Conservation (phyloP, 2,329 filamentous ascomycete genomes). For the Colletotrichum eleusines region DNA sequence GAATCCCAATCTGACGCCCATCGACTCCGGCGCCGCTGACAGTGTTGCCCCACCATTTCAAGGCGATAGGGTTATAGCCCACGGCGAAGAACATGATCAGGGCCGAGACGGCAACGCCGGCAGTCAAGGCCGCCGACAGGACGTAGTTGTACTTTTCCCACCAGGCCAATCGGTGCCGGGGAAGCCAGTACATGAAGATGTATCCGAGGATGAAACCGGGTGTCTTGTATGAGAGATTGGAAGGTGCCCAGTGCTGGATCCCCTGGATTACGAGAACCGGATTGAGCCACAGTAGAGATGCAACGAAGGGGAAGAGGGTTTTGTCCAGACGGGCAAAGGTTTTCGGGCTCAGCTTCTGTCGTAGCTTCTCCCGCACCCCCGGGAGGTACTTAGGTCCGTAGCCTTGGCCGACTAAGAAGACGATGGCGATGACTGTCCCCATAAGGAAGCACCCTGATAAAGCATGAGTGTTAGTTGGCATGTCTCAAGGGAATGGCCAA, state of each 20-base stretch:
- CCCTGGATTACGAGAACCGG: slow-evolving; percentile 57
- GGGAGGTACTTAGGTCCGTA: slow-evolving; percentile 53
- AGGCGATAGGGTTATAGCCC: slow-evolving; percentile 51
- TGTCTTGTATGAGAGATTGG: slow-evolving; percentile 58
- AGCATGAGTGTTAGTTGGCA: neutral
- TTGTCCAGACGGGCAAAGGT: slow-evolving; percentile 52
- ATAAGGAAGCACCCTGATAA: slow-evolving; percentile 57
- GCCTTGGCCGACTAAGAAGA: slow-evolving; percentile 52
- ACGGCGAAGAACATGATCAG: slow-evolving; percentile 60
- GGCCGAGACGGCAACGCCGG: slow-evolving; percentile 56
- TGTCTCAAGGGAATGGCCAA: accelerated
- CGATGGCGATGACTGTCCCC: slow-evolving; percentile 51
- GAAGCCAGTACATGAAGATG: slow-evolving; percentile 59
- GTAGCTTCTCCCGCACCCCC: slow-evolving; percentile 49
- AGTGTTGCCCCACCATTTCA: slow-evolving; percentile 61
- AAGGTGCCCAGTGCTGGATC: slow-evolving; percentile 58
- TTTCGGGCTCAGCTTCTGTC: slow-evolving; percentile 46
- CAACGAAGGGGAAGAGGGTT: slow-evolving; percentile 54
- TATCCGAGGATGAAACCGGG: slow-evolving; percentile 56
- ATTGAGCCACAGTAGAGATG: slow-evolving; percentile 56
- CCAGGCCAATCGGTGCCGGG: slow-evolving; percentile 54
- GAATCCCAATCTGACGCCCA: slow-evolving; percentile 44
- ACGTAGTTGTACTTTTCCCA: slow-evolving; percentile 63
- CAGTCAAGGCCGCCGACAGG: slow-evolving; percentile 56
- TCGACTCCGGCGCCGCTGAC: slow-evolving; percentile 43